Conservation (phyloP, 345 rosid genomes). For the Populus simonii region DNA sequence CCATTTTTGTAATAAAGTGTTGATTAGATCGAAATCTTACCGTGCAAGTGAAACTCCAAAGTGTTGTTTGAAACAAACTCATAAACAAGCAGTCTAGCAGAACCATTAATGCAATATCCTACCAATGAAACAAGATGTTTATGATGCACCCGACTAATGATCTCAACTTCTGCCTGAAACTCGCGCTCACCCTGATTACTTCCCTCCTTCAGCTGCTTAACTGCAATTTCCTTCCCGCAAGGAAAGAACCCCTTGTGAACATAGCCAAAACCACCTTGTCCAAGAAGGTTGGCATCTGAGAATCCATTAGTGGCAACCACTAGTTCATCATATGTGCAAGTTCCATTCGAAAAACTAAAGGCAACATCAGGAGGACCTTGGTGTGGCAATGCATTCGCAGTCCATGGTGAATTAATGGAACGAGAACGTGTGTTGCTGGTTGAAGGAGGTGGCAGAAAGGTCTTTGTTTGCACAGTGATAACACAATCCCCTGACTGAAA, state of each 20-base stretch:
- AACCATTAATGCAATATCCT: constrained; percentile 20
- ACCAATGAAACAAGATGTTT: constrained; percentile 26
- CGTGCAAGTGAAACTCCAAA: constrained; percentile 19
- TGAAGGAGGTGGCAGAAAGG: constrained; percentile 5
- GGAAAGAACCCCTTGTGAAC: constrained; percentile 25
- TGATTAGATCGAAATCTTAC: neutral
- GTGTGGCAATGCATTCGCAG: constrained; percentile 2
- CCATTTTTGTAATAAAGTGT: no score
- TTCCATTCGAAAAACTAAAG: constrained; percentile 1
- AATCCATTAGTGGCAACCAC: constrained; percentile 19
- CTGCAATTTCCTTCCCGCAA: constrained; percentile 18
- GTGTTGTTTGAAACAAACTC: constrained; percentile 24
- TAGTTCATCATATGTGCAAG: constrained; percentile 18
- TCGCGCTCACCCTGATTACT: constrained; percentile 24
- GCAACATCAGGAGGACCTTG: neutral
- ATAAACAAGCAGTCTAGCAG: constrained; percentile 23
- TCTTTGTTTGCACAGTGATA: constrained; percentile 4
- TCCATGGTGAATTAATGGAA: neutral
- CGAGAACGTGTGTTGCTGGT: neutral
- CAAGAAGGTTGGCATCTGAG: constrained; percentile 21
- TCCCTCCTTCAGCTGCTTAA: constrained; percentile 24
- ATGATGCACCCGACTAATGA: constrained; percentile 21
- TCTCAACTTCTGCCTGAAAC: constrained; percentile 21
- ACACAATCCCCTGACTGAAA: constrained; percentile 10
- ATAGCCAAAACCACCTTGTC: constrained; percentile 30